Base-by-base conservation (phyloP, 352 stramenopile genomes). In the Pythium scleroteichum region DNA sequence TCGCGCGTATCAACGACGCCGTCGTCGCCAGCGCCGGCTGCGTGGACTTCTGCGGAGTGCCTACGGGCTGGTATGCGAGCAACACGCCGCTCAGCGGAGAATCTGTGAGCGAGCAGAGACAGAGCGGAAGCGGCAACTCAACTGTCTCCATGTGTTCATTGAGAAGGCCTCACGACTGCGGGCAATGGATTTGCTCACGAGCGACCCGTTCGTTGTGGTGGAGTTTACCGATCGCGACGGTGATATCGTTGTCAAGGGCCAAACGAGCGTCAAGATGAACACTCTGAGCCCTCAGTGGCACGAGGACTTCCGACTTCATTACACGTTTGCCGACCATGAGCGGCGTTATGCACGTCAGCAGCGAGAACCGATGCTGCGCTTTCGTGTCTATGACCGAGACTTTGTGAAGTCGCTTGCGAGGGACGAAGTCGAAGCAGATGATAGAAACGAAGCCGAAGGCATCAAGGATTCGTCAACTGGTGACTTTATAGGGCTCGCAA, bases 281-380 rank as follows among this genome's bases (percentile, higher is more conserved):
- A 83, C 79, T 2, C 65, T 74, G 10, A 83, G 85, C 12, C 83
- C 83, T 1, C 77, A 72, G 32, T 92, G 83, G 83, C 82, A 90
- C 59, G 83, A 92, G 44, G 78, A 88, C 60, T 92, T 92, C 46
- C 54, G 63, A 24, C 71, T 92, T 13, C 68, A 67, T 9, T 90
- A 85, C 41, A 67, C 59, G n/a, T 84, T 71, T 23, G 42, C 35
- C n/a, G 62, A 58, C 12, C 64, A 85, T n/a, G 32, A 51, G 49
- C 47, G 17, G 27, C 47, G 10, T 19, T 8, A 3, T 32, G 10
- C 17, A 14, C 5, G 12, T 9, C 9, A 24, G 27, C 45, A 53
- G 32, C 44, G n/a, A 29, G 10, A 13, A 23, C 56, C 41, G 8
- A 40, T n/a, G 14, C 27, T 68, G 19, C 40, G 41, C 6, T 47